These are phyloP conservation scores for Sordariomycetes sp. DNA, from an alignment of 2,329 filamentous ascomycete genomes.

Conservation along the genomic window DNA sequence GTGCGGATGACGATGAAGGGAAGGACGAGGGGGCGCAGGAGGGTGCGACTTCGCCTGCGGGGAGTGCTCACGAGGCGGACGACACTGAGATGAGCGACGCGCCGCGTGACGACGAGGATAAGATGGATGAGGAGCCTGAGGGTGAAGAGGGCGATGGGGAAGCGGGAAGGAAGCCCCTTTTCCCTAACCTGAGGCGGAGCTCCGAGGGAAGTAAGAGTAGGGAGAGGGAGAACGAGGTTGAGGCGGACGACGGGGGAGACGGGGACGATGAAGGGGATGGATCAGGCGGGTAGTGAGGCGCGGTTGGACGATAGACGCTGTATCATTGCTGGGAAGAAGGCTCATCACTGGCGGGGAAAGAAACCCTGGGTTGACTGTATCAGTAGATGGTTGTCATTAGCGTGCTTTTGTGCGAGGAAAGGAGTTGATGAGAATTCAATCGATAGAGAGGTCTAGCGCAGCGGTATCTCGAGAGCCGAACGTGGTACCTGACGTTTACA, in stretches of 20 bases:
- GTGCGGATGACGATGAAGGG: constrained; percentile 7
- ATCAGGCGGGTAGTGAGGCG: too few species aligned
- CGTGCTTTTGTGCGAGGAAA: too few species aligned
- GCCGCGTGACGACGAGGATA: constrained; percentile 38
- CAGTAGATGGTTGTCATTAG: too few species aligned
- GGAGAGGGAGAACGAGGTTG: constrained; percentile 6
- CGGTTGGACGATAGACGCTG: too few species aligned
- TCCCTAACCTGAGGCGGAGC: constrained; percentile 2
- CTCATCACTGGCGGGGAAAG: too few species aligned
- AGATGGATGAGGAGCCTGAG: constrained; percentile 9
- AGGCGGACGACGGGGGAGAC: not conserved
- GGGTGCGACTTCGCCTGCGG: constrained; percentile 34
- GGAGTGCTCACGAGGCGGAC: constrained; percentile 51
- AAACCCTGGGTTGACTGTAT: too few species aligned
- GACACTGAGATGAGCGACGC: constrained; percentile 59
- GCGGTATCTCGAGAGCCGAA: too few species aligned
- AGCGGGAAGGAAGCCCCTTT: constrained; percentile 9
- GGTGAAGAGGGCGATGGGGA: constrained; percentile 7
- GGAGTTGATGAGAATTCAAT: too few species aligned
- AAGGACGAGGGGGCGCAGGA: constrained; percentile 9
- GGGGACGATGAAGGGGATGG: not conserved
- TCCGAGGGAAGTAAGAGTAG: constrained; percentile 12
- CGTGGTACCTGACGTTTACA: too few species aligned
- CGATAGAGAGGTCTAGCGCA: too few species aligned
- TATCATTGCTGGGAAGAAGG: too few species aligned